Conservation (phyloP, 192 early-diverging fungal species). For the Obelidium mucronatum region DNA sequence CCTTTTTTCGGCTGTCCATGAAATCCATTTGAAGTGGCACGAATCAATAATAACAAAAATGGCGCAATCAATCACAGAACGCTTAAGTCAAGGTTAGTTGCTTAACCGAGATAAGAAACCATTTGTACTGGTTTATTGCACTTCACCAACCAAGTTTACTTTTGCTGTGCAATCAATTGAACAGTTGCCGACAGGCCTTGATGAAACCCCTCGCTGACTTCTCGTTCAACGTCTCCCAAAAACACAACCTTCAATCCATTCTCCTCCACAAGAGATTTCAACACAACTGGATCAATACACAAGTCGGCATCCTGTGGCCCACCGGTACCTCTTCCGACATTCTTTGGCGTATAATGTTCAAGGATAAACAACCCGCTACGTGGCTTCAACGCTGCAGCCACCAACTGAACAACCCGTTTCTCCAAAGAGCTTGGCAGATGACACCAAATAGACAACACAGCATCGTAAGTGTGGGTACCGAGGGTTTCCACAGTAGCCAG, state of each 20-base stretch:
- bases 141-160: too few relatives aligned
- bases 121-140: too few relatives aligned
- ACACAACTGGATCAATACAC: conserved; percentile 3
- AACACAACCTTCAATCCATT: conserved; percentile 1
- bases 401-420: background rate
- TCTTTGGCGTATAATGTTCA: conserved; percentile 28
- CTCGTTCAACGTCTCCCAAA: conserved; percentile 15
- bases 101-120: too few relatives aligned
- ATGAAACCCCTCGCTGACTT: conserved; percentile 27
- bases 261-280: background rate
- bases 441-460: conserved; percentile 3
- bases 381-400: background rate
- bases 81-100: too few relatives aligned
- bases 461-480: background rate
- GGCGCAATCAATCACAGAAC: too few relatives aligned
- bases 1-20: too few relatives aligned
- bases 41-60: too few relatives aligned
- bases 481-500: background rate
- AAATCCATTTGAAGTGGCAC: too few relatives aligned
- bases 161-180: conserved; percentile 17
- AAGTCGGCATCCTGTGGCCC: conserved; percentile 24
- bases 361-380: conserved; percentile 29
- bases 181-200: conserved; percentile 24
- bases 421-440: background rate
- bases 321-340: conserved; percentile 32